A percentile compares a stretch with the other conserved stretches of the same genome.
Conservation (phyloP, 2,329 filamentous ascomycete genomes). For the Apiospora hydei region DNA sequence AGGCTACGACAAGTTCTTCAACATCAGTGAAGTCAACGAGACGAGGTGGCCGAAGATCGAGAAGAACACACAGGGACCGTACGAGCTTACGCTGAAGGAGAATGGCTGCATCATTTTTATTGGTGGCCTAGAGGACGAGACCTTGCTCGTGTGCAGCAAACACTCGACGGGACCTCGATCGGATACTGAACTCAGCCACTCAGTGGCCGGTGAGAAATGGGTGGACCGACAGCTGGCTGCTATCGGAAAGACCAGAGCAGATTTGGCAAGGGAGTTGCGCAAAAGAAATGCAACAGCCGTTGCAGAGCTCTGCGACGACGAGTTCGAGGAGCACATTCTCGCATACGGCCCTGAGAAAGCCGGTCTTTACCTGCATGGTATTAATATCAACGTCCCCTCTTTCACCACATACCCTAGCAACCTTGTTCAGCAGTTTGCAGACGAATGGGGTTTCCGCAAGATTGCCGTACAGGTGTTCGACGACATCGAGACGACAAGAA, state of each 20-base stretch:
- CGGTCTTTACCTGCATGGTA: slow-evolving; percentile 92
- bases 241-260: slow-evolving; percentile 78
- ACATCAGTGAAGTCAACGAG: slow-evolving; percentile 79
- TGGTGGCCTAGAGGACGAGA: slow-evolving; percentile 86
- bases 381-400: slow-evolving; percentile 93
- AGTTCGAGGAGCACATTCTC: slow-evolving; percentile 95
- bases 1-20: slow-evolving; percentile 99
- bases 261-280: slow-evolving; percentile 79
- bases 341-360: slow-evolving; percentile 84
- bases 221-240: slow-evolving; percentile 79
- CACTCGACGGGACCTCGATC: slow-evolving; percentile 88
- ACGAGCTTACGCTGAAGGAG: slow-evolving; percentile 96
- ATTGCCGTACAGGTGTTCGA: slow-evolving; percentile 81
- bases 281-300: slow-evolving; percentile 91
- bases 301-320: slow-evolving; percentile 94
- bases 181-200: slow-evolving; percentile 80
- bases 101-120: slow-evolving; percentile 99
- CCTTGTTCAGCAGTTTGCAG: slow-evolving; percentile 88
- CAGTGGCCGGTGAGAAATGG: slow-evolving; percentile 81
- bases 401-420: slow-evolving; percentile 86
- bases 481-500: slow-evolving; percentile 75
- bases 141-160: slow-evolving; percentile 96
- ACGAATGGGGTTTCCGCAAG: slow-evolving; percentile 93
- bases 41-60: slow-evolving; percentile 87
- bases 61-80: slow-evolving; percentile 80